Evolutionary conservation across 352 stramenopile genomes (phyloP), one percentile per base, ranked within the genome.

Genomic region (Halophytophthora polymorphica): DNA sequence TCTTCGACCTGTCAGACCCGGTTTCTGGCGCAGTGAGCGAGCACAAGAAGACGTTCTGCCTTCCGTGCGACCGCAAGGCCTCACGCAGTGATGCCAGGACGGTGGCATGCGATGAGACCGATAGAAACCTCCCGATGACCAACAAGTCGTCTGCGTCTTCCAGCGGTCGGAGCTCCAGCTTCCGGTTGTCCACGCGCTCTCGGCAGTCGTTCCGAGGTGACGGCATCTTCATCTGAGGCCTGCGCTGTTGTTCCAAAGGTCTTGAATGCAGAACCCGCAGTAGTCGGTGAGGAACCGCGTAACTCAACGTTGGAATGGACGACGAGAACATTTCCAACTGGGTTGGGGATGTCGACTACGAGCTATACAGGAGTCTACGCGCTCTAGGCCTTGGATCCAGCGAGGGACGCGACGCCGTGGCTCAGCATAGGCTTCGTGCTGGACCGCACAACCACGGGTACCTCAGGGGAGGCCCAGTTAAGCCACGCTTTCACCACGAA

Each of bases 401-500:
- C 15, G 33, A 38, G 33, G 11, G 33, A 38, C 13, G 33, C 3
- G 33, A 38, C 11, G 33, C 11, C 33, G 33, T 14, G 33, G 3
- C 11, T 3, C 3, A 38, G 33, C 13, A 6, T 5, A 38, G 33
- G 13, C 33, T 38, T 3, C 13, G 11, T 7, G 33, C 33, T 38
- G 6, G 11, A 17, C 11, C 11, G 33, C 15, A 50, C 64, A 11
- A 55, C 64, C 13, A 68, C 45, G 4, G 59, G 54, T 11, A 64
- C 49, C 45, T 83, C 70, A 3, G 72, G 64, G 1, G 58, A 59
- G 23, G 72, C 67, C 72, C 69, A 83, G 57, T 83, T 83, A 14
- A 86, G 42, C 53, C 78, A 65, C 21, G 58, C 70, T 37, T 82
- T 83, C 38, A 80, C 61, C n/a, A 72, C 45, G 57, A 86, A 82